phyloP scores from a whole-genome alignment of 2,329 filamentous ascomycete genomes.

The Talaromyces sp. region DNA sequence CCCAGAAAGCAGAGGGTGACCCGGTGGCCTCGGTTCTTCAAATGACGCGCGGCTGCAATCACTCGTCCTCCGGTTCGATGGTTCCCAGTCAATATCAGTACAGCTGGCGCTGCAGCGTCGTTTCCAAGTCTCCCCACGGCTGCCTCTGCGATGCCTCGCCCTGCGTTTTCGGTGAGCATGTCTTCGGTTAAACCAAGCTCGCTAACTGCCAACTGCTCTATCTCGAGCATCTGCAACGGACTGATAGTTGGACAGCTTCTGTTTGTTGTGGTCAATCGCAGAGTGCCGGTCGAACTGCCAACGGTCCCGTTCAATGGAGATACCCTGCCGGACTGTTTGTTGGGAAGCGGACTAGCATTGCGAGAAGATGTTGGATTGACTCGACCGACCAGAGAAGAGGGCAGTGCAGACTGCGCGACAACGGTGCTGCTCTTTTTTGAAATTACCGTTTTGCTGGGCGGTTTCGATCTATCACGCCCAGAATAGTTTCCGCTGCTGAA shows the following conservation, averaged over 20 bases:
- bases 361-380: conserved; percentile 27
- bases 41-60: conserved; percentile 76
- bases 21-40: conserved; percentile 75
- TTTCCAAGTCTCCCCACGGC: conserved; percentile 66
- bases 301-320: conserved; percentile 35
- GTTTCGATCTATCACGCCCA: conserved; percentile 35
- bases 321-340: conserved; percentile 34
- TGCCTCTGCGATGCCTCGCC: conserved; percentile 74
- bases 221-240: conserved; percentile 79
- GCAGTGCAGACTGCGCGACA: conserved; percentile 30
- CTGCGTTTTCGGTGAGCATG: conserved; percentile 87
- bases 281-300: conserved; percentile 32
- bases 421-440: conserved; percentile 41
- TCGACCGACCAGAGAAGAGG: conserved; percentile 28
- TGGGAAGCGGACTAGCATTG: conserved; percentile 34
- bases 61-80: conserved; percentile 82
- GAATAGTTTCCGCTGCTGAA: conserved; percentile 44
- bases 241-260: conserved; percentile 53
- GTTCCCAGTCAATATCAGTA: conserved; percentile 88
- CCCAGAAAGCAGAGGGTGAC: conserved; percentile 80
- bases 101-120: conserved; percentile 47
- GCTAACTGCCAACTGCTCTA: conserved; percentile 84
- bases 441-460: conserved; percentile 26
- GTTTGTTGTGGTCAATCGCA: conserved; percentile 51
- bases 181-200: conserved; percentile 84